Evolutionary conservation across 2,329 filamentous ascomycete genomes (phyloP).

Genomic region (Colletotrichum somersetense): DNA sequence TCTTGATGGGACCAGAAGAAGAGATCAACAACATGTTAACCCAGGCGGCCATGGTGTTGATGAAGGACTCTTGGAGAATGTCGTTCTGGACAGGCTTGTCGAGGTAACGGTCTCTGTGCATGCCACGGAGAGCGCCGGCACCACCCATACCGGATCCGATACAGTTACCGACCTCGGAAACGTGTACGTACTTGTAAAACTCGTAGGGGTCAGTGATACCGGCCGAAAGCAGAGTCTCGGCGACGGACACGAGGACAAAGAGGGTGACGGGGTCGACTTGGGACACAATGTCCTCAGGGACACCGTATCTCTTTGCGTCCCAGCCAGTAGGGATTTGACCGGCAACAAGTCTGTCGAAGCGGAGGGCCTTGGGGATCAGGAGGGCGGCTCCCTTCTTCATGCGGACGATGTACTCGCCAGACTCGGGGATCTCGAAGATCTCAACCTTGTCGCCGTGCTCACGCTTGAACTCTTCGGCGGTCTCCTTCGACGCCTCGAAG

Average conservation of each 20-base stretch:
- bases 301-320: constrained; percentile 95
- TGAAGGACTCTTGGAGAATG: constrained; percentile 98
- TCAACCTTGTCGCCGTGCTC: constrained; percentile 98
- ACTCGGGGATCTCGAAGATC: constrained; percentile 93
- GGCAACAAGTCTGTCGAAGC: constrained; percentile 96
- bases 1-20: constrained; percentile 98
- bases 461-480: constrained; percentile 95
- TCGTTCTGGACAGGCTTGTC: constrained; percentile 99
- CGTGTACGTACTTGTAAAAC: constrained; percentile 99
- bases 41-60: constrained; percentile 99
- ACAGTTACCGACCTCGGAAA: constrained; percentile 98
- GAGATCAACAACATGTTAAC: constrained; percentile 99
- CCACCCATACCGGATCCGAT: constrained; percentile 99
- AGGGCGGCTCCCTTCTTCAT: constrained; percentile 96
- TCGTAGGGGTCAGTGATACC: constrained; percentile 99
- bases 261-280: constrained; percentile 98
- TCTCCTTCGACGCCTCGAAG: constrained; percentile 97
- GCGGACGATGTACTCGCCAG: constrained; percentile 93
- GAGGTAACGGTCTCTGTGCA: constrained; percentile 98
- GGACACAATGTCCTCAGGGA: constrained; percentile 96
- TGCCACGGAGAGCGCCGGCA: constrained; percentile 89
- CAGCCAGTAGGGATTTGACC: constrained; percentile 97
- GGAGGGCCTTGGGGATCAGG: constrained; percentile 95
- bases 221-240: constrained; percentile 88
- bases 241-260: constrained; percentile 93